These are phyloP conservation scores for Lasiodiplodia sp. DNA, from an alignment of 2,329 filamentous ascomycete genomes.

Conservation along the genomic window DNA sequence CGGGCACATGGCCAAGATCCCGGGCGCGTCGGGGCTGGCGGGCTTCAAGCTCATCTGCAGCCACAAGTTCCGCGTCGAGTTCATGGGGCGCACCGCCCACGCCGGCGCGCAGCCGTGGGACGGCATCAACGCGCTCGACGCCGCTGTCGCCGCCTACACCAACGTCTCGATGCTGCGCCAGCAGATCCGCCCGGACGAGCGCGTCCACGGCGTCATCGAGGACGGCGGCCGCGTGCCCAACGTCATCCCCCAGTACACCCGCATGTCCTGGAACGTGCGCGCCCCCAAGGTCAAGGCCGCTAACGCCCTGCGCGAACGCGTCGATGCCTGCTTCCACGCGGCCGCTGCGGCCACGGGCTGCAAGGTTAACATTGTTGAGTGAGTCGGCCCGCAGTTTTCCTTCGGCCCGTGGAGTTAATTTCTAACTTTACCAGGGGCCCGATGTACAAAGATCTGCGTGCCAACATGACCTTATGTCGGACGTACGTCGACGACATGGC, in stretches of 20 bases:
- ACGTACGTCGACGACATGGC: conserved; percentile 56
- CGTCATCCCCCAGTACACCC: conserved; percentile 50
- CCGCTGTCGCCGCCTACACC: conserved; percentile 46
- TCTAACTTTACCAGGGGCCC: conserved; percentile 38
- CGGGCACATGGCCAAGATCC: conserved; percentile 34
- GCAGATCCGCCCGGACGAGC: conserved; percentile 47
- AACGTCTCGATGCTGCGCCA: conserved; percentile 42
- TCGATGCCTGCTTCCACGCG: conserved; percentile 45
- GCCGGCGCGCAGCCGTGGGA: conserved; percentile 50
- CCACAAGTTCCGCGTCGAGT: conserved; percentile 33
- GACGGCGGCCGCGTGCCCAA: conserved; percentile 49
- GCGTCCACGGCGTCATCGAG: conserved; percentile 49
- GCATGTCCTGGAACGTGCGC: conserved; percentile 52
- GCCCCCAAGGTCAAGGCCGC: conserved; percentile 43
- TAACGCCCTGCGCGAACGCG: conserved; percentile 40
- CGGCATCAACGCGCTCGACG: conserved; percentile 52
- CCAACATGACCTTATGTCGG: conserved; percentile 55
- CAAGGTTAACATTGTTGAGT: conserved; percentile 46
- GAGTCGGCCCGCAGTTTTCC: conserved; percentile 29
- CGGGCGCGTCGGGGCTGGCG: conserved; percentile 35
- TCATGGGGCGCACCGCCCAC: conserved; percentile 44
- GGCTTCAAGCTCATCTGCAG: conserved; percentile 31
- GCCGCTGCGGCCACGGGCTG: conserved; percentile 34
- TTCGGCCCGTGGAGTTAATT: neutral
- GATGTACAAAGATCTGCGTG: conserved; percentile 55